Percentiles rank a stretch among this genome's conserved stretches.
phyloP scores from a whole-genome alignment of 257 asterid species.

The Scutellaria baicalensis region DNA sequence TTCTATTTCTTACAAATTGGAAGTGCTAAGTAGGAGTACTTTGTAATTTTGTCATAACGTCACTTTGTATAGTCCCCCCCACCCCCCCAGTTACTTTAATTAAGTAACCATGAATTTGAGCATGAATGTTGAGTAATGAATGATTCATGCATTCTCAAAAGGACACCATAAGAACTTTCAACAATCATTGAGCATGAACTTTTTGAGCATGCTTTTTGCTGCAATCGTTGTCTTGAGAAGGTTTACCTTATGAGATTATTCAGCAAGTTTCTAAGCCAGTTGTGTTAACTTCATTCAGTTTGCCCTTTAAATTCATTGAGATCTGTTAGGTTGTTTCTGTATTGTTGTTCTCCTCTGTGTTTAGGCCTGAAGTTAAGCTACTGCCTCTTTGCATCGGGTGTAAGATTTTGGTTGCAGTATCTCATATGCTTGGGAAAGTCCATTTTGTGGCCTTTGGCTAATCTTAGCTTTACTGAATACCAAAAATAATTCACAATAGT shows the following conservation, averaged over 20 bases:
- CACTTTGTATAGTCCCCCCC: background rate
- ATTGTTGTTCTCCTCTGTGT: background rate
- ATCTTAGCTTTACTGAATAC: too few relatives aligned
- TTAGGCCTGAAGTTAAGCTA: background rate
- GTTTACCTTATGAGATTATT: background rate
- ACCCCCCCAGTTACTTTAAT: background rate
- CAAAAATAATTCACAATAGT: too few relatives aligned
- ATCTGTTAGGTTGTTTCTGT: background rate
- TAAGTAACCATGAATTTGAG: too few relatives aligned
- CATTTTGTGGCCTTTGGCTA: too few relatives aligned
- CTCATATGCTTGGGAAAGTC: background rate
- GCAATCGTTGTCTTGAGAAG: background rate
- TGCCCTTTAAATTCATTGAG: background rate
- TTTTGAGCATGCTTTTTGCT: background rate
- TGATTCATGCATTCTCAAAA: too few relatives aligned
- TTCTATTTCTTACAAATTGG: background rate
- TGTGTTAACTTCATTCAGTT: background rate
- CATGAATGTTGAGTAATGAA: too few relatives aligned
- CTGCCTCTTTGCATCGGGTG: background rate
- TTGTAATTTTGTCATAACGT: background rate
- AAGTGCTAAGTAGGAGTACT: background rate
- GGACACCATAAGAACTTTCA: too few relatives aligned
- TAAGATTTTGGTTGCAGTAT: background rate
- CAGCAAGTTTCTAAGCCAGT: background rate
- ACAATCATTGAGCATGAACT: too few relatives aligned